Conservation (phyloP, 2,329 filamentous ascomycete genomes). For the Penicillium vulpinum region DNA sequence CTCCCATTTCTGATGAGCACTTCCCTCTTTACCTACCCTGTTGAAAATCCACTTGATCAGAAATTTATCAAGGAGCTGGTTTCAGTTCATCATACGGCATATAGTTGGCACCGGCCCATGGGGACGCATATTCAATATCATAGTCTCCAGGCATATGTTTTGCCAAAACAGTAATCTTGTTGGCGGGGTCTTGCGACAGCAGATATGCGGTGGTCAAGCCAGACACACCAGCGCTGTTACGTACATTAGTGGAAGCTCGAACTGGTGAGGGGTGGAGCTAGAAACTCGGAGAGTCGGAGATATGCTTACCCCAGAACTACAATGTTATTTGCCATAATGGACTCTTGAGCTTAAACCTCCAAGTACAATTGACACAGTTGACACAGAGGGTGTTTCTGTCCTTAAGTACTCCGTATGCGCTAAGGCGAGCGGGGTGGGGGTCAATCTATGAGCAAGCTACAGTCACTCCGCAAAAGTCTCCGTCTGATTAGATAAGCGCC, state of each 20-base stretch:
- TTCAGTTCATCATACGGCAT: conserved; percentile 58
- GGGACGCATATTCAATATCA: conserved; percentile 85
- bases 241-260: conserved; percentile 6
- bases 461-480: no score
- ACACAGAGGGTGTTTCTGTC: not conserved
- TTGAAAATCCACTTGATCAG: not conserved
- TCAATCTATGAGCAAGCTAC: no score
- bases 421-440: conserved; percentile 15
- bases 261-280: not conserved
- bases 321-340: conserved; percentile 39
- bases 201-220: conserved; percentile 66
- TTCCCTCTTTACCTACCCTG: conserved; percentile 44
- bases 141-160: conserved; percentile 95
- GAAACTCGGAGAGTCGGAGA: not conserved
- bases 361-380: not conserved
- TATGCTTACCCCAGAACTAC: conserved; percentile 42
- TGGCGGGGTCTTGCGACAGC: conserved; percentile 56
- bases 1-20: conserved; percentile 55
- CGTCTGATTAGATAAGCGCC: no score
- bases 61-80: conserved; percentile 1
- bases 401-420: not conserved
- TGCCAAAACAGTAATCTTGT: conserved; percentile 69
- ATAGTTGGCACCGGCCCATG: conserved; percentile 83
- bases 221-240: conserved; percentile 61
- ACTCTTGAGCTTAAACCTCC: not conserved